Evolutionary conservation across 768 basidiomycete species (phyloP), one percentile per base, ranked within the genome.

Genomic region (Xerocomellus dryophilus): DNA sequence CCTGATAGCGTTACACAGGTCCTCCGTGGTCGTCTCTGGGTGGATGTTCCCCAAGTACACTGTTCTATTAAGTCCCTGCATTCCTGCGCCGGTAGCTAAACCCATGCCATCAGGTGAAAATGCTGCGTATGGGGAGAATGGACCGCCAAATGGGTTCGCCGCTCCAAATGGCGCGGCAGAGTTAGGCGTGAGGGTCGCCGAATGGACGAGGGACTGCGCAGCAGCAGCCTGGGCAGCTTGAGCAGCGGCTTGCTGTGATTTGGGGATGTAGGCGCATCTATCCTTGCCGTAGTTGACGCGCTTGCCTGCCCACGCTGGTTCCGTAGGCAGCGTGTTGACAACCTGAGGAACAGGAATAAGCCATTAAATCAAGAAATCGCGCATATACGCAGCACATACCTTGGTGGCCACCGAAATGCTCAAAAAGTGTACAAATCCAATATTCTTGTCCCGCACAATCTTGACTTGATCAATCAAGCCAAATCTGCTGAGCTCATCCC

Each of bases 381-480:
- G 42, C 39, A 58, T 47, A 57, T 25, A 54, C 9, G 35, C 27
- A 17, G 1, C 17, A 72, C 79, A 9, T 50, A 93, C 93, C 89
- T 98, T 98, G 60, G 90, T 95, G 15, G 97, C 97, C 39, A 91
- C 84, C 20, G 89, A 81, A 69, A 99, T 97, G 70, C 90, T 93
- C 66, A 99, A 76, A 78, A 98, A 98, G 73, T 99, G 97, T 18
- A 99, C 94, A 69, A 99, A 99, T 3, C 95, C 97, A 53, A 98
- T 98, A 66, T 97, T 97, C 81, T 98, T 98, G 77, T 99, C 97
- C 57, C 96, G 76, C 47, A 98, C 97, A 66, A 99, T 98, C 82
- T 99, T 99, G 69, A 99, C 95, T 70, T 98, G 96, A 73, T 99
- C 97, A 64, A 99, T 98, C 27, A 96, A 78, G 20, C 97, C 97